A percentile compares a stretch with the other conserved stretches of the same genome.
Conservation (phyloP, 2,329 filamentous ascomycete genomes). For the Laburnicola sp. region DNA sequence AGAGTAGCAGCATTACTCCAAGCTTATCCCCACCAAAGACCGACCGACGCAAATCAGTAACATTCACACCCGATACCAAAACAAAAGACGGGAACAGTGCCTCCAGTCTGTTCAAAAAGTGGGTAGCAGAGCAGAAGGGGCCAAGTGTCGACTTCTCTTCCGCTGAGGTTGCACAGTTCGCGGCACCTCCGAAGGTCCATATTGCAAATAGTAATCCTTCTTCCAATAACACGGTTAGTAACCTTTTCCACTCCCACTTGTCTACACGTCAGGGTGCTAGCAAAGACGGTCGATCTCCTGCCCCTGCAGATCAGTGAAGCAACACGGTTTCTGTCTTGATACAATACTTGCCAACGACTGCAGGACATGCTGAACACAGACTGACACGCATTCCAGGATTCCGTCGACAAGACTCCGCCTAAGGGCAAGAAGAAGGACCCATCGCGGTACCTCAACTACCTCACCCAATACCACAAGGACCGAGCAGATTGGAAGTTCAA, state of each 20-base stretch:
- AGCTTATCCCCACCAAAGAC: constrained; percentile 24
- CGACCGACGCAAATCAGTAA: constrained; percentile 60
- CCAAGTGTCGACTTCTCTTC: constrained; percentile 25
- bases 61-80: constrained; percentile 67
- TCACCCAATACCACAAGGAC: constrained; percentile 72
- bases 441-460: constrained; percentile 72
- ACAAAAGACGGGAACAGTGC: constrained; percentile 59
- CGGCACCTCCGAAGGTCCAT: constrained; percentile 27
- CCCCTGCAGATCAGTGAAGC: too few species aligned
- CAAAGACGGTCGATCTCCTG: too few species aligned
- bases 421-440: constrained; percentile 52
- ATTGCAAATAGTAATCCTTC: constrained; percentile 22
- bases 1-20: constrained; percentile 9
- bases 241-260: too few species aligned
- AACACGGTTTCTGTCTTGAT: too few species aligned
- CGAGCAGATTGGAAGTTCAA: constrained; percentile 89
- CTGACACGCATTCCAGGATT: constrained; percentile 10
- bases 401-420: constrained; percentile 11
- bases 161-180: constrained; percentile 32
- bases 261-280: too few species aligned
- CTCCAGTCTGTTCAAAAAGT: constrained; percentile 56
- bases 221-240: constrained; percentile 2
- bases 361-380: constrained; percentile 12
- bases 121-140: constrained; percentile 46
- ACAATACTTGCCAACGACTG: too few species aligned